Conservation (phyloP, 495 filamentous ascomycete genomes). For the Trichoderma orchidacearum region DNA sequence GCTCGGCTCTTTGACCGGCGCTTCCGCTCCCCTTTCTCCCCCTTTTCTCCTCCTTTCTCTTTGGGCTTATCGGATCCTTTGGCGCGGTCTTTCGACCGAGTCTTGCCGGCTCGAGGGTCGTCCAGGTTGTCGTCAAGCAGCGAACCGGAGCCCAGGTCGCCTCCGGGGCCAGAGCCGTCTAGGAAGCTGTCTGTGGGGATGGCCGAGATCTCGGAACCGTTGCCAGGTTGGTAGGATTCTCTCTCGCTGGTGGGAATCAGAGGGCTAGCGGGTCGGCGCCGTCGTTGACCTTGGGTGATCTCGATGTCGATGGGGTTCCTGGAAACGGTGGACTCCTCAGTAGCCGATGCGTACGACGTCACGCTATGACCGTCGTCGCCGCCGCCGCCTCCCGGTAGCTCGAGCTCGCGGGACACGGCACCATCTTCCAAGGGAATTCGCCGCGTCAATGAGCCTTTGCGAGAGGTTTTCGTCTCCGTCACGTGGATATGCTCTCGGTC, state of each 20-base stretch:
- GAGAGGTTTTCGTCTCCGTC: constrained; percentile 49
- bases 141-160: constrained; percentile 9
- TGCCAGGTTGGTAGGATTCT: constrained; percentile 35
- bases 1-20: constrained; percentile 41
- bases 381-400: constrained; percentile 23
- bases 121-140: neutral
- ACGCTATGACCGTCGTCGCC: constrained; percentile 33
- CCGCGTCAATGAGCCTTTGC: constrained; percentile 46
- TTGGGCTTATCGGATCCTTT: constrained; percentile 17
- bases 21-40: constrained; percentile 30
- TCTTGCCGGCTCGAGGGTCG: neutral
- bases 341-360: constrained; percentile 57
- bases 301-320: constrained; percentile 75
- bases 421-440: constrained; percentile 35
- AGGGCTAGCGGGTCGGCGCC: constrained; percentile 38
- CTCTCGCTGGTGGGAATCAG: constrained; percentile 38
- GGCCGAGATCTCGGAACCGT: constrained; percentile 70
- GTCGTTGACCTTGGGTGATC: constrained; percentile 39
- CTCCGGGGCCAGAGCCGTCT: constrained; percentile 39
- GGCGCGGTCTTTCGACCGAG: neutral
- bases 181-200: constrained; percentile 88
- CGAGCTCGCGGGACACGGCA: neutral
- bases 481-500: constrained; percentile 60
- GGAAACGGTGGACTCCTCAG: constrained; percentile 61
- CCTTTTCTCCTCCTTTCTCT: constrained; percentile 17